Evolutionary conservation across 441 rosid species (phyloP).

Genomic region (Kokia cookei): DNA sequence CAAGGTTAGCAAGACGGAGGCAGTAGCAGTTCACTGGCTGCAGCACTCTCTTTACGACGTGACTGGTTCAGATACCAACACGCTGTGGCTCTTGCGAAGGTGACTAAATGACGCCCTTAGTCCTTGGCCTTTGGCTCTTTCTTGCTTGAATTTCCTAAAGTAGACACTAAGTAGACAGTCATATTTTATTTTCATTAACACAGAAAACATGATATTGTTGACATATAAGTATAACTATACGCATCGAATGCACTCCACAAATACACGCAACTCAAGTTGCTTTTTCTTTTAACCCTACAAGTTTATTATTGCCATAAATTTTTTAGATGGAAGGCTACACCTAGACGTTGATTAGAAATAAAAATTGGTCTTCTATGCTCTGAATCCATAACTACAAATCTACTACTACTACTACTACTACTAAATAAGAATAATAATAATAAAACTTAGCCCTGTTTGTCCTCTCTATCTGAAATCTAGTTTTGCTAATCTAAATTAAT

Average conservation of each 20-base stretch:
- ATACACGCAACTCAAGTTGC: neutral
- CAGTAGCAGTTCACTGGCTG: slow-evolving; percentile 93
- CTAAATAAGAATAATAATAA: no score
- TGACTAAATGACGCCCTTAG: slow-evolving; percentile 7
- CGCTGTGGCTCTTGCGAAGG: slow-evolving; percentile 85
- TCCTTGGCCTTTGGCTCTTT: neutral
- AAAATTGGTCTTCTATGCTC: neutral
- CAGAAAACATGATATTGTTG: neutral
- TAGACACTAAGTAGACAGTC: neutral
- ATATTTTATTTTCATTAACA: neutral
- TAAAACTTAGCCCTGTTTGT: neutral
- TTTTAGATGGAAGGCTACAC: neutral
- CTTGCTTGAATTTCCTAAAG: neutral
- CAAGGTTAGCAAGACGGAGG: slow-evolving; percentile 75
- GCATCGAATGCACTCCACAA: neutral
- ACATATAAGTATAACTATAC: neutral
- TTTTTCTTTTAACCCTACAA: neutral
- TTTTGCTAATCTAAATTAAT: neutral
- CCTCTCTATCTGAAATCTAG: neutral
- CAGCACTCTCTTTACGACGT: slow-evolving; percentile 98
- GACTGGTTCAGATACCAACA: slow-evolving; percentile 82
- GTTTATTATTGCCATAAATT: no score
- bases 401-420: neutral
- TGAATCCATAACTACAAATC: neutral
- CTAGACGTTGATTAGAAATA: neutral